Conservation (phyloP, 2,329 filamentous ascomycete species). For the Aspergillus neotritici region DNA sequence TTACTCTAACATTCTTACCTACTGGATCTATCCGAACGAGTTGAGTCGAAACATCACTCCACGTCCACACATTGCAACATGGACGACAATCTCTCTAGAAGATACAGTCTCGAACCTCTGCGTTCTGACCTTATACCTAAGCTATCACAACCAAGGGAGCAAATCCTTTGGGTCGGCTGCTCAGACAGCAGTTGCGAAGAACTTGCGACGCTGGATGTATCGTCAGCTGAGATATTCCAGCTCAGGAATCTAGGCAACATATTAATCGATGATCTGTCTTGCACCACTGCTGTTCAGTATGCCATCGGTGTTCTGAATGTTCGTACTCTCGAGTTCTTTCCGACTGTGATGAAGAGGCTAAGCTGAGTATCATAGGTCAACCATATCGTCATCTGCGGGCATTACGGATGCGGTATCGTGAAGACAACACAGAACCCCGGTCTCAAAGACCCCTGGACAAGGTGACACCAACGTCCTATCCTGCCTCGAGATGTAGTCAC, state of each 20-base stretch:
- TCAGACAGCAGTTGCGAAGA: slow-evolving; percentile 16
- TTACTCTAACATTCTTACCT: no score
- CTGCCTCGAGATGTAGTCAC: background rate
- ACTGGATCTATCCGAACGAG: no score
- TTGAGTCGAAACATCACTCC: no score
- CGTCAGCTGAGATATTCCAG: slow-evolving; percentile 13
- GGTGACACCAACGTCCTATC: slow-evolving; percentile 2
- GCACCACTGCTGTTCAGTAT: slow-evolving; percentile 14
- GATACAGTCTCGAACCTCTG: background rate
- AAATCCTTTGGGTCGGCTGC: slow-evolving; percentile 19
- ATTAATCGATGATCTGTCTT: slow-evolving; percentile 18
- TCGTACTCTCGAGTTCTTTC: background rate
- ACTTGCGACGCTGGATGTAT: slow-evolving; percentile 8
- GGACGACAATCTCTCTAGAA: background rate
- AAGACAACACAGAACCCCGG: slow-evolving; percentile 9
- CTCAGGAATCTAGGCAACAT: slow-evolving; percentile 18
- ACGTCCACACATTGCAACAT: no score
- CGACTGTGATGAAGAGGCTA: background rate
- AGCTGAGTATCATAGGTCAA: slow-evolving; percentile 4
- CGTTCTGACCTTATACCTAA: slow-evolving; percentile 8
- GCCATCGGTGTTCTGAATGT: slow-evolving; percentile 10
- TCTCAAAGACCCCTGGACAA: slow-evolving; percentile 14
- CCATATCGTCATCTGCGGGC: slow-evolving; percentile 19
- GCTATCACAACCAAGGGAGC: slow-evolving; percentile 5
- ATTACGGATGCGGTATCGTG: slow-evolving; percentile 18